Conservation (phyloP, 2,329 filamentous ascomycete genomes). For the Penicillium paneum region DNA sequence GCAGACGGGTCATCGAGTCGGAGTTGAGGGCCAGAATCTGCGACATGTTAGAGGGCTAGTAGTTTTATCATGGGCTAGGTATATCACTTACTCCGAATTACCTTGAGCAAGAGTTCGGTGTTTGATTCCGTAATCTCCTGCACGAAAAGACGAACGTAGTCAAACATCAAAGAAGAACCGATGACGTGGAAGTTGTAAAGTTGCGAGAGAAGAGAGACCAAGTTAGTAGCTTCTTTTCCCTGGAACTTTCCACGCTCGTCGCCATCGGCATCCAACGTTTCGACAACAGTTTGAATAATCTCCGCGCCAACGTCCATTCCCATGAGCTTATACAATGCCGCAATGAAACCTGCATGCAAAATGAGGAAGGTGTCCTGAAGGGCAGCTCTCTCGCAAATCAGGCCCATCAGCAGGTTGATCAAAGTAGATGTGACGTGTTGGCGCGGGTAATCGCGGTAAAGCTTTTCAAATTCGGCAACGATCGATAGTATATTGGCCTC, state of each 20-base stretch:
- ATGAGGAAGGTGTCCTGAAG: slow-evolving; percentile 88
- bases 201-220: slow-evolving; percentile 78
- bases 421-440: slow-evolving; percentile 81
- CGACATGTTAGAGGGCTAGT: slow-evolving; percentile 14
- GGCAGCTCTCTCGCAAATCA: slow-evolving; percentile 73
- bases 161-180: slow-evolving; percentile 78
- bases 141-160: slow-evolving; percentile 80
- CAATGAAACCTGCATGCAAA: slow-evolving; percentile 82
- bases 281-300: slow-evolving; percentile 73
- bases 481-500: slow-evolving; percentile 87
- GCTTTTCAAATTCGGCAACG: slow-evolving; percentile 71
- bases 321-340: slow-evolving; percentile 80
- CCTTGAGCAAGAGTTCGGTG: slow-evolving; percentile 79
- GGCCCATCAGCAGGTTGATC: slow-evolving; percentile 71
- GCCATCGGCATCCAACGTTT: slow-evolving; percentile 68
- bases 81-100: slow-evolving; percentile 62
- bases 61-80: not conserved
- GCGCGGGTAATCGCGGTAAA: slow-evolving; percentile 82
- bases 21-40: slow-evolving; percentile 71
- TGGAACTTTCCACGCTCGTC: slow-evolving; percentile 39
- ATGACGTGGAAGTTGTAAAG: slow-evolving; percentile 91
- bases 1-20: slow-evolving; percentile 84
- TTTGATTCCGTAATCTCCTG: slow-evolving; percentile 74
- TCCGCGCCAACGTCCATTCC: slow-evolving; percentile 89
- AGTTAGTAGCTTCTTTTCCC: slow-evolving; percentile 67